A percentile compares a stretch with the other conserved stretches of the same genome.
These are phyloP conservation scores for Chrysochromulina parva DNA, from an alignment of 78 protist genomes.

Conservation along the genomic window DNA sequence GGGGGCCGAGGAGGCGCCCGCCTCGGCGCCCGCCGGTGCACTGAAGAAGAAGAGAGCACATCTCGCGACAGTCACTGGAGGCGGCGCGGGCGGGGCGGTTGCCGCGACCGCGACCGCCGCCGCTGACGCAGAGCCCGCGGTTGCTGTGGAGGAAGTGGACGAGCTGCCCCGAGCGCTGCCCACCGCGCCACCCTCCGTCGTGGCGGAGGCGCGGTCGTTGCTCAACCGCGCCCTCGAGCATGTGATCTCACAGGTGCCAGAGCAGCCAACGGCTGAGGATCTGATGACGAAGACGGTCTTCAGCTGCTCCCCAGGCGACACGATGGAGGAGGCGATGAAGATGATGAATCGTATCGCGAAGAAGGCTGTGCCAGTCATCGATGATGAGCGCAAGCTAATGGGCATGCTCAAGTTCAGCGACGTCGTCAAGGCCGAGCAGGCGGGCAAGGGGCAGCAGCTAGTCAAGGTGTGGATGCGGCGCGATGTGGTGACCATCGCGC, in stretches of 20 bases:
- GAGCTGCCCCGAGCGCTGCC: background rate
- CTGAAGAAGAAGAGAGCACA: background rate
- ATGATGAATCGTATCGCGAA: background rate
- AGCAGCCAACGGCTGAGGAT: background rate
- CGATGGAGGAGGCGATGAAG: background rate
- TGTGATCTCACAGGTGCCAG: background rate
- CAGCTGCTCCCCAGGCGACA: background rate
- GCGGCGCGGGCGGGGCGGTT: too few species aligned
- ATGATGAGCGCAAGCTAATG: background rate
- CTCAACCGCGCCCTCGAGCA: background rate
- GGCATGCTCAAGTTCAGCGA: background rate
- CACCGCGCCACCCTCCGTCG: too few species aligned
- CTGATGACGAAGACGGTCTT: background rate
- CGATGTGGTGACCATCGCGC: background rate
- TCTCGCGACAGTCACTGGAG: background rate
- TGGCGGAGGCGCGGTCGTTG: background rate
- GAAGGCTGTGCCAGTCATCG: background rate
- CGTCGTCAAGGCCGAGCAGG: background rate
- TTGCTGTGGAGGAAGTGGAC: background rate
- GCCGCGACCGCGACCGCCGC: too few species aligned
- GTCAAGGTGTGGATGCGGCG: constrained; percentile 13
- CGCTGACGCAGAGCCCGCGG: background rate
- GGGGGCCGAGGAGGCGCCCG: too few species aligned
- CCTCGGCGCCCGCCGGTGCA: too few species aligned
- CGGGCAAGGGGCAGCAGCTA: background rate